Percentiles rank a stretch among this genome's conserved stretches.
Conservation (phyloP, 352 stramenopile genomes). For the Pythium chondricola region DNA sequence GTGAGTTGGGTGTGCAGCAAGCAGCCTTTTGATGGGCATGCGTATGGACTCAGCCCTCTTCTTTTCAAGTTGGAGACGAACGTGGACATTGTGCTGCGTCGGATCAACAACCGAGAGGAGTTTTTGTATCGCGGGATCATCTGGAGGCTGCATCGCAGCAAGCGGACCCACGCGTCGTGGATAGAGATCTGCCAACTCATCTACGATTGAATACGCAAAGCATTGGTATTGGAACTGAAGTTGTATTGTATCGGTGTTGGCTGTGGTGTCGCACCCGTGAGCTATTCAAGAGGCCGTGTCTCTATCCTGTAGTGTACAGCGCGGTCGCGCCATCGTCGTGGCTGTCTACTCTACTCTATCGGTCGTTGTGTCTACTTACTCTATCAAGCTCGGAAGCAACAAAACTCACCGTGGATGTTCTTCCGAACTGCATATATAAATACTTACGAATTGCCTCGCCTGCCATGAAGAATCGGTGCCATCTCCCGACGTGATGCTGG, state of each 20-base stretch:
- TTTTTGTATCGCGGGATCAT: constrained; percentile 63
- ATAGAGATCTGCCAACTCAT: constrained; percentile 70
- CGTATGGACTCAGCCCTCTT: neutral
- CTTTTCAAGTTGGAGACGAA: constrained; percentile 47
- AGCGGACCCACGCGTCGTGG: constrained; percentile 45
- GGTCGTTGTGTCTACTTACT: neutral
- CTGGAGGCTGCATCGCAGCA: constrained; percentile 45
- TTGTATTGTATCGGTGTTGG: neutral
- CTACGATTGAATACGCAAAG: constrained; percentile 19
- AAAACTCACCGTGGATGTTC: neutral
- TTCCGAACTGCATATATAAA: constrained; percentile 20
- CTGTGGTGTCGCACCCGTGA: neutral
- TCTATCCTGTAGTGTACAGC: neutral
- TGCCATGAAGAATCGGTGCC: neutral
- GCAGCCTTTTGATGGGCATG: neutral
- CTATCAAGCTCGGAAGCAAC: neutral
- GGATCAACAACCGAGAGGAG: constrained; percentile 64
- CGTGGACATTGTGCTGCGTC: constrained; percentile 49
- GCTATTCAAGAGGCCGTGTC: neutral
- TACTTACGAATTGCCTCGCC: constrained; percentile 20
- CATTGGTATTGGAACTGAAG: neutral
- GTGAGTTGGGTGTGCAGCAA: constrained; percentile 18
- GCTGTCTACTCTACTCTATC: constrained; percentile 1
- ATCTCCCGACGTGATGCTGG: neutral
- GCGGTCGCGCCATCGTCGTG: neutral